Conservation (phyloP, 148 eudicot genomes). For the Gaultheria prostrata region DNA sequence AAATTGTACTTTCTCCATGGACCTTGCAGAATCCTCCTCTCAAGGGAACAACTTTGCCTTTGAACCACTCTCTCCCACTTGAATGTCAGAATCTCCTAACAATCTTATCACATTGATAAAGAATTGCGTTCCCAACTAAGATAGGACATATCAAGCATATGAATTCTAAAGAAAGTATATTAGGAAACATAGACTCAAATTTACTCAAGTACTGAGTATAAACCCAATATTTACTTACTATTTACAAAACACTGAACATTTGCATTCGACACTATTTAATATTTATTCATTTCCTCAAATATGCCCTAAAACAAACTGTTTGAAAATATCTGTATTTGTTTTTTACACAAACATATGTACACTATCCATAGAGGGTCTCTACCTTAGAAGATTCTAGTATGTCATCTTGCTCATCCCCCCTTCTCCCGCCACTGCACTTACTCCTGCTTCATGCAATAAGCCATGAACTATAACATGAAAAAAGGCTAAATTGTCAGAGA, state of each 20-base stretch:
- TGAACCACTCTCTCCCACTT: background rate
- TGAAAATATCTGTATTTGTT: background rate
- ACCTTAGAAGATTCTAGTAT: background rate
- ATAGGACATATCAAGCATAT: background rate
- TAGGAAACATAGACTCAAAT: background rate
- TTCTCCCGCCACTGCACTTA: background rate
- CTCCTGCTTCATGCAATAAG: background rate
- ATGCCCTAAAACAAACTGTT: background rate
- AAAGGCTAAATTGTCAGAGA: background rate
- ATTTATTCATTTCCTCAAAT: background rate
- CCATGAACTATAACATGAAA: background rate
- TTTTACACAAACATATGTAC: background rate
- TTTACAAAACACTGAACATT: background rate
- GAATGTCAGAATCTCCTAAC: background rate
- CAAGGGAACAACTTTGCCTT: background rate
- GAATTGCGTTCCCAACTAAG: background rate
- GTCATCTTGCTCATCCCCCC: background rate
- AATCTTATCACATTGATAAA: background rate
- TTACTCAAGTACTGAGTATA: background rate
- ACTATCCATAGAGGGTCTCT: background rate
- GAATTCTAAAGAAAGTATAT: background rate
- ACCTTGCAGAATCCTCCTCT: background rate
- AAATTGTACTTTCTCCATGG: constrained; percentile 7
- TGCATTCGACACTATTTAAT: background rate
- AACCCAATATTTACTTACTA: background rate